Conservation (phyloP, 345 rosid genomes). For the Eucalyptus lansdowneana region DNA sequence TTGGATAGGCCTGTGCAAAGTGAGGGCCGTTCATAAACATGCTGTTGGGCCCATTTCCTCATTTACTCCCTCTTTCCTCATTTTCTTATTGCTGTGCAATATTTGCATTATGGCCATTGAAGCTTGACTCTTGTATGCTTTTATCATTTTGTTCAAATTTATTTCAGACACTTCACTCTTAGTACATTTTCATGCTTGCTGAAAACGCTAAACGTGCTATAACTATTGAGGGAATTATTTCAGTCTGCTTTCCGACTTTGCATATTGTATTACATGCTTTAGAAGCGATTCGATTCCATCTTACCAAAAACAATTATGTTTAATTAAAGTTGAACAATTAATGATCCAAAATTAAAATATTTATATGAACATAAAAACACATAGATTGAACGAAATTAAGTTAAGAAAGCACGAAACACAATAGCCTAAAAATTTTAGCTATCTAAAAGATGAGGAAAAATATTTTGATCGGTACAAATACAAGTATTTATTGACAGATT, state of each 20-base stretch:
- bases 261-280: background rate
- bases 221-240: background rate
- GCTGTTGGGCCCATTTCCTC: background rate
- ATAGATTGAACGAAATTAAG: background rate
- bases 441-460: background rate
- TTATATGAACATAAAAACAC: background rate
- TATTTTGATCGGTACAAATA: background rate
- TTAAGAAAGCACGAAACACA: background rate
- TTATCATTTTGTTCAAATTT: background rate
- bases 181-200: background rate
- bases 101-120: background rate
- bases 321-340: background rate
- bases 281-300: background rate
- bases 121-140: background rate
- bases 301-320: background rate
- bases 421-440: background rate
- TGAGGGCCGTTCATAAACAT: background rate
- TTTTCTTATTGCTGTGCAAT: background rate
- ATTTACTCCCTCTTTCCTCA: background rate
- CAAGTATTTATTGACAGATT: background rate
- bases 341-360: background rate
- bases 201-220: background rate
- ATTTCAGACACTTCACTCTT: background rate
- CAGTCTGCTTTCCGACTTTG: background rate
- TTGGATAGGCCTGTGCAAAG: background rate